Evolutionary conservation across 2,329 filamentous ascomycete genomes (phyloP).

Genomic region (Talaromyces sp.): DNA sequence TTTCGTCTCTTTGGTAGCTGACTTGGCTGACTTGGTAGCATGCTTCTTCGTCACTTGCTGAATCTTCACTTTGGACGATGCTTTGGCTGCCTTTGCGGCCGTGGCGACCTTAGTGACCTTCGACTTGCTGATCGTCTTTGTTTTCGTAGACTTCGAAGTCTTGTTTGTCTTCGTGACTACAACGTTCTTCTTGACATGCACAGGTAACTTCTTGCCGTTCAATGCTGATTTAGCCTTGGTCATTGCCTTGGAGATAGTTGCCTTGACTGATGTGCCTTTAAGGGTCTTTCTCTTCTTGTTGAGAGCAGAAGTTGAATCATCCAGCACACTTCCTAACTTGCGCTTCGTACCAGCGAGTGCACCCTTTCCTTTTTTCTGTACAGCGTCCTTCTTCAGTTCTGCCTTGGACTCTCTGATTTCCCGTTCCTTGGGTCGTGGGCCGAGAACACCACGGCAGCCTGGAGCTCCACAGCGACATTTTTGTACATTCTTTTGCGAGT

Average conservation of each 20-base stretch:
- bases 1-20: background rate
- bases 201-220: constrained; percentile 18
- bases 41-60: constrained; percentile 2
- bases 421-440: constrained; percentile 50
- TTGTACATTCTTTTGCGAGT: constrained; percentile 61
- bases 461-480: constrained; percentile 60
- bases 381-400: constrained; percentile 24
- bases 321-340: constrained; percentile 28
- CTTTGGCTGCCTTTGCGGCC: constrained; percentile 18
- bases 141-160: constrained; percentile 18
- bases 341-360: constrained; percentile 30
- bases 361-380: constrained; percentile 19
- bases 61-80: constrained; percentile 13
- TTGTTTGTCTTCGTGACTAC: constrained; percentile 21
- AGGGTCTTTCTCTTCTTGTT: constrained; percentile 33
- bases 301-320: constrained; percentile 27
- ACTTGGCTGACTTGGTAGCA: background rate
- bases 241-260: constrained; percentile 27
- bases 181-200: constrained; percentile 21
- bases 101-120: constrained; percentile 24
- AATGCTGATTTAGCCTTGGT: constrained; percentile 24
- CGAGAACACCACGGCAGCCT: constrained; percentile 61
- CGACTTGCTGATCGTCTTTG: constrained; percentile 21
- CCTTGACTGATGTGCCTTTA: constrained; percentile 30
- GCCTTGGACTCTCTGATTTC: constrained; percentile 30